Evolutionary conservation across 129 eudicot species (phyloP), one percentile per base, ranked within the genome.

Genomic region (Logfia minima): DNA sequence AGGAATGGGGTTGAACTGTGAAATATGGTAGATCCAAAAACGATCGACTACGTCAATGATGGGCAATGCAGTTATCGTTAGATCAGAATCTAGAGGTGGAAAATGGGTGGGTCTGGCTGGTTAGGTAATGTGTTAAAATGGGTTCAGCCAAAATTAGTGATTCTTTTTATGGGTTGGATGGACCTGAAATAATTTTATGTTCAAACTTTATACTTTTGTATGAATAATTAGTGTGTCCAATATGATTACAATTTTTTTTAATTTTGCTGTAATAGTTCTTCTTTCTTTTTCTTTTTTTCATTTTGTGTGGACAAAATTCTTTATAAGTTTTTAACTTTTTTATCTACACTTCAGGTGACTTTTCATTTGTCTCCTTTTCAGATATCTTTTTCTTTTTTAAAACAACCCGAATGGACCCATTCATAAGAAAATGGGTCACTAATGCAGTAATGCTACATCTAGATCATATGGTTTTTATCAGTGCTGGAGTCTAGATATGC

Each of bases 401-500:
- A 6, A 58, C 10, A 6, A 19, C 13, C 13, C 5, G 61, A 55
- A 6, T 55, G 9, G 24, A 18, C n/a, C 21, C 59, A 52, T 17
- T 55, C 19, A 55, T 55, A n/a, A 55, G 24, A 3, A 58, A 58
- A n/a, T 58, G 63, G 63, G 4, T 58, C 24, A 45, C 5, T 4
- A n/a, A 58, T 5, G 22, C 24, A 45, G 5, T 4, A 56, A 58
- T 5, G 22, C 2, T 58, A 7, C 13, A 0, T 29, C 17, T 43
- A 5, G 35, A 70, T 21, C 74, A 70, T 48, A 11, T 70, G n/a
- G 60, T 70, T 16, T 18, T 23, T 19, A 26, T 21, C 21, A 16
- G 59, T 11, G 10, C n/a, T 69, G 74, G 71, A 67, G 52, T 67
- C 19, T 34, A 68, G 8, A 37, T 68, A 37, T 68, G 53, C 22